Evolutionary conservation across 2,329 filamentous ascomycete genomes (phyloP).

Genomic region (Stylonectria norvegica): DNA sequence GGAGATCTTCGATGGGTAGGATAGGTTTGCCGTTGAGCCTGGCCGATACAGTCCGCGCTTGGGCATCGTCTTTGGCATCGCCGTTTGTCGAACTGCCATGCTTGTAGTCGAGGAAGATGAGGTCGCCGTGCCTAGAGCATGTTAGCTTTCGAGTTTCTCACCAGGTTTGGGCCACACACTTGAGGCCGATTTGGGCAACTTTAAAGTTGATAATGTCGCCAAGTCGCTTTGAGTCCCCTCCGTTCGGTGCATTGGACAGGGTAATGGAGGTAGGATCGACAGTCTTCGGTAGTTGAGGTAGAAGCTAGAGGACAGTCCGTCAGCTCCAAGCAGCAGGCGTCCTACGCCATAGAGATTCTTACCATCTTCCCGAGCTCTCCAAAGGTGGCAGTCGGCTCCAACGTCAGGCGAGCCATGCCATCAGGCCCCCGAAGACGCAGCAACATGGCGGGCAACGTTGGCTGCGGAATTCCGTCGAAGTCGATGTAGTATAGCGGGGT

Average conservation of each 20-base stretch:
- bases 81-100: slow-evolving; percentile 45
- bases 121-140: slow-evolving; percentile 71
- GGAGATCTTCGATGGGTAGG: slow-evolving; percentile 62
- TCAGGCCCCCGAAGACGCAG: slow-evolving; percentile 86
- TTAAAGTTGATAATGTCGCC: slow-evolving; percentile 54
- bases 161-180: slow-evolving; percentile 37
- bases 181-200: slow-evolving; percentile 58
- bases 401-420: slow-evolving; percentile 82
- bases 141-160: slow-evolving; percentile 18
- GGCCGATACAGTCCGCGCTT: slow-evolving; percentile 49
- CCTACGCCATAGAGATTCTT: slow-evolving; percentile 11
- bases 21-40: slow-evolving; percentile 77
- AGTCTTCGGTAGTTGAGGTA: slow-evolving; percentile 57
- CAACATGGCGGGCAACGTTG: slow-evolving; percentile 57
- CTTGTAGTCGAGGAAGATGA: slow-evolving; percentile 82
- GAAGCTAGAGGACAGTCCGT: slow-evolving; percentile 41
- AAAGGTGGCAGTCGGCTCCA: slow-evolving; percentile 74
- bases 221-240: slow-evolving; percentile 57
- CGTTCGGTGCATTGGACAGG: slow-evolving; percentile 59
- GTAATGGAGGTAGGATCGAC: slow-evolving; percentile 58
- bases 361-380: slow-evolving; percentile 55
- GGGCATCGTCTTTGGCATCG: slow-evolving; percentile 36
- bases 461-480: too few species aligned
- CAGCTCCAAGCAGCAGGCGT: too few species aligned
- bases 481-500: too few species aligned